phyloP scores from a whole-genome alignment of 1,284 basidiomycete species.

The Cutaneotrichosporon daszewskae region DNA sequence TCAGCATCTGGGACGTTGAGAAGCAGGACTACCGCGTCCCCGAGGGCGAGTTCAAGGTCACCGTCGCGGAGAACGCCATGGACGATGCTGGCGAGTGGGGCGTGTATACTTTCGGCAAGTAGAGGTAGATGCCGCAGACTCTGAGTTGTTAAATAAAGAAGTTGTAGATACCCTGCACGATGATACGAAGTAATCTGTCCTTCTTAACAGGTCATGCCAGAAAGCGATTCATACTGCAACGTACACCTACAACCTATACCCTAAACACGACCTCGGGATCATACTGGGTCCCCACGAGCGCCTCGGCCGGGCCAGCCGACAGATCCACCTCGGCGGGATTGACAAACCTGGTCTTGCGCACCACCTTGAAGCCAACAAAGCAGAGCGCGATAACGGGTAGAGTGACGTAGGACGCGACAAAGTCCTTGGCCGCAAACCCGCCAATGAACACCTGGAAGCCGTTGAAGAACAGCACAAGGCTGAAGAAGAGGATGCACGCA shows the following conservation, averaged over 20 bases:
- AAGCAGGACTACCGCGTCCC: slow-evolving; percentile 45
- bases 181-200: no score
- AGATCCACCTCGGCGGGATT: slow-evolving; percentile 70
- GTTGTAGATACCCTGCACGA: no score
- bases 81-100: slow-evolving; percentile 4
- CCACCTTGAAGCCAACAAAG: slow-evolving; percentile 11
- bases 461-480: slow-evolving; percentile 15
- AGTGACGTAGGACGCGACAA: slow-evolving; percentile 23
- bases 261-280: no score
- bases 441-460: slow-evolving; percentile 10
- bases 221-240: no score
- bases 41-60: slow-evolving; percentile 39
- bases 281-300: slow-evolving; percentile 12
- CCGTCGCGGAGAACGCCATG: slow-evolving; percentile 25
- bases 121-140: no score
- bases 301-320: slow-evolving; percentile 7
- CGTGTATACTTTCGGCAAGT: background rate
- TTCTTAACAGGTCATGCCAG: no score
- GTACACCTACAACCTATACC: no score
- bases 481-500: slow-evolving; percentile 10
- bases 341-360: slow-evolving; percentile 10
- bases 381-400: slow-evolving; percentile 18
- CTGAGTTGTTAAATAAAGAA: no score
- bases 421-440: slow-evolving; percentile 8
- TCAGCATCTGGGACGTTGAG: slow-evolving; percentile 48